Conservation (phyloP, 2,329 filamentous ascomycete genomes). For the Xylariaceae sp. region DNA sequence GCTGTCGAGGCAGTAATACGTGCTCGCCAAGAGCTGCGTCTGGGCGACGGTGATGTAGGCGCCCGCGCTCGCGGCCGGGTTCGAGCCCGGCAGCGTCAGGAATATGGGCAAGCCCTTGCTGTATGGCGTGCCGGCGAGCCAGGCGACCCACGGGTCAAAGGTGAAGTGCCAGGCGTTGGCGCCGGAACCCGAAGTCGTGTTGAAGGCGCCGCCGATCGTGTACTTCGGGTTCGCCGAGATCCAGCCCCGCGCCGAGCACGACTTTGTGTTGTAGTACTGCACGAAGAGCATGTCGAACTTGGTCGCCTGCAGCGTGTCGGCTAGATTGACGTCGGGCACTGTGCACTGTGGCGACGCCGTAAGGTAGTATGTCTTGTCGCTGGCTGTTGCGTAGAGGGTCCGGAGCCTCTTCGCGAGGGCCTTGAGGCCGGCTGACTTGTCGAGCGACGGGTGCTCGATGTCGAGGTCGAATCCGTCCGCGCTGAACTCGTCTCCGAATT, state of each 20-base stretch:
- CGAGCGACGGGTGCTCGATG: conserved; percentile 38
- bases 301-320: conserved; percentile 29
- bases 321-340: conserved; percentile 45
- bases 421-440: conserved; percentile 37
- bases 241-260: conserved; percentile 43
- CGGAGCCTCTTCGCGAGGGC: conserved; percentile 33
- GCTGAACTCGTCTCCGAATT: conserved; percentile 31
- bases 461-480: conserved; percentile 41
- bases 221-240: conserved; percentile 40
- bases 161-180: conserved; percentile 47
- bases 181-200: conserved; percentile 24
- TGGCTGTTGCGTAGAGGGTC: conserved; percentile 26
- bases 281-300: conserved; percentile 52
- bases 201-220: conserved; percentile 30
- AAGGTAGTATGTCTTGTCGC: conserved; percentile 42
- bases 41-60: conserved; percentile 44
- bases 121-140: conserved; percentile 41
- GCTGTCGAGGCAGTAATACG: conserved; percentile 45
- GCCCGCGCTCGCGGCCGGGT: conserved; percentile 39
- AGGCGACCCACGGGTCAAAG: conserved; percentile 50
- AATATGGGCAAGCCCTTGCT: conserved; percentile 52
- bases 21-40: conserved; percentile 47
- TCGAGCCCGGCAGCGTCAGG: conserved; percentile 49
- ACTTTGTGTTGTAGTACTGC: conserved; percentile 57
- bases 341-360: conserved; percentile 55